Percentiles rank a stretch among this genome's conserved stretches.
phyloP scores from a whole-genome alignment of 108 stramenopile species.

The Cyclotella atomus region DNA sequence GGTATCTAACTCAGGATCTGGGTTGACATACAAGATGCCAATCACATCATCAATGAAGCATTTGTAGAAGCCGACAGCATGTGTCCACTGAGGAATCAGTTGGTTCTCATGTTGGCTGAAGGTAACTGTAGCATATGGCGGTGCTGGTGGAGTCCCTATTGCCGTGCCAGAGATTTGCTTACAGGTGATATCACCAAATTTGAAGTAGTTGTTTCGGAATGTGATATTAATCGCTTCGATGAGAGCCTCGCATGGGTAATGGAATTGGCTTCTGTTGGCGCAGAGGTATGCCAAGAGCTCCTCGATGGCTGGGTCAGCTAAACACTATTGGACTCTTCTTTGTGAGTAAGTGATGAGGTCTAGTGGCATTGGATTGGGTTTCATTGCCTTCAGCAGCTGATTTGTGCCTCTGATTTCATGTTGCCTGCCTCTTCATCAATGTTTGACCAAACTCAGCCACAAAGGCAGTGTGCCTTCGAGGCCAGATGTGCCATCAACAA shows the following conservation, averaged over 20 bases:
- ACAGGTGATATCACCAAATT: conserved; percentile 25
- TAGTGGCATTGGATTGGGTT: too few species aligned
- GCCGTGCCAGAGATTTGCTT: conserved; percentile 19
- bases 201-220: conserved; percentile 15
- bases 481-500: too few species aligned
- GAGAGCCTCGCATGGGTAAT: conserved; percentile 4
- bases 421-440: too few species aligned
- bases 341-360: too few species aligned
- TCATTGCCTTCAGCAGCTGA: too few species aligned
- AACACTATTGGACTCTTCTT: too few species aligned
- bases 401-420: too few species aligned
- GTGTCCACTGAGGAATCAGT: neutral
- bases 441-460: too few species aligned
- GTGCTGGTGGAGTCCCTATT: conserved; percentile 19
- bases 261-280: neutral
- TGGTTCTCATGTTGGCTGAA: neutral
- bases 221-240: conserved; percentile 18
- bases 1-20: neutral
- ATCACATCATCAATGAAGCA: conserved; percentile 16
- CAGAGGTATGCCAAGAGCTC: neutral
- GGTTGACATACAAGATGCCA: conserved; percentile 3
- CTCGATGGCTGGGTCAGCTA: neutral
- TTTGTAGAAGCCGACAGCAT: neutral
- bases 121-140: conserved; percentile 11
- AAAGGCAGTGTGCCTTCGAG: too few species aligned